These are phyloP conservation scores for Mallotus japonicus DNA, from an alignment of 441 rosid species.

Conservation along the genomic window DNA sequence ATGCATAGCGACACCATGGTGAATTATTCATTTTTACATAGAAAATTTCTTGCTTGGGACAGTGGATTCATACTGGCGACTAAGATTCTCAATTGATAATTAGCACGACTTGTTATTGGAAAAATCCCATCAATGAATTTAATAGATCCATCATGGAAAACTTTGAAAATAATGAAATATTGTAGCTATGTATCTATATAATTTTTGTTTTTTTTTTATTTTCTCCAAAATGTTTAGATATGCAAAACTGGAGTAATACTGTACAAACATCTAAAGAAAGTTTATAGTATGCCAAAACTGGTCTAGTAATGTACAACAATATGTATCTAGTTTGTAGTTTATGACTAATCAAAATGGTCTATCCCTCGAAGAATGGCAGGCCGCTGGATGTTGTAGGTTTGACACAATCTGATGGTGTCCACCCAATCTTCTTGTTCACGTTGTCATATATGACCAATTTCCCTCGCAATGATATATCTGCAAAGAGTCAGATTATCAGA, in stretches of 20 bases:
- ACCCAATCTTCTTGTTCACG: conserved; percentile 66
- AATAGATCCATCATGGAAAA: too few species aligned
- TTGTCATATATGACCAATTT: conserved; percentile 75
- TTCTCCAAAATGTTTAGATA: background rate
- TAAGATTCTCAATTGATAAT: too few species aligned
- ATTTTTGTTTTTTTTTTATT: background rate
- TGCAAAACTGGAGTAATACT: background rate
- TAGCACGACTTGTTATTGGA: too few species aligned
- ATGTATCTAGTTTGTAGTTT: background rate
- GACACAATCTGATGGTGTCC: conserved; percentile 61
- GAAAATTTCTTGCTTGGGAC: too few species aligned
- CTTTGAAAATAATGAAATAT: too few species aligned
- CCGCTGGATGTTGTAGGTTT: conserved; percentile 38
- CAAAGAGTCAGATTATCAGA: background rate
- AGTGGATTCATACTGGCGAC: too few species aligned
- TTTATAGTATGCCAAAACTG: background rate
- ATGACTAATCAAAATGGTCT: background rate
- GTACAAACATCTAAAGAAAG: too few species aligned
- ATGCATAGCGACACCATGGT: too few species aligned
- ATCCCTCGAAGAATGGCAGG: conserved; percentile 50
- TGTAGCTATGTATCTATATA: too few species aligned
- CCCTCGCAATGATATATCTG: conserved; percentile 80
- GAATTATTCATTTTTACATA: too few species aligned
- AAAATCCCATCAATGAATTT: too few species aligned
- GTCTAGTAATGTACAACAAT: background rate